Conservation (phyloP, 345 rosid species). For the Melastoma malabathricum region DNA sequence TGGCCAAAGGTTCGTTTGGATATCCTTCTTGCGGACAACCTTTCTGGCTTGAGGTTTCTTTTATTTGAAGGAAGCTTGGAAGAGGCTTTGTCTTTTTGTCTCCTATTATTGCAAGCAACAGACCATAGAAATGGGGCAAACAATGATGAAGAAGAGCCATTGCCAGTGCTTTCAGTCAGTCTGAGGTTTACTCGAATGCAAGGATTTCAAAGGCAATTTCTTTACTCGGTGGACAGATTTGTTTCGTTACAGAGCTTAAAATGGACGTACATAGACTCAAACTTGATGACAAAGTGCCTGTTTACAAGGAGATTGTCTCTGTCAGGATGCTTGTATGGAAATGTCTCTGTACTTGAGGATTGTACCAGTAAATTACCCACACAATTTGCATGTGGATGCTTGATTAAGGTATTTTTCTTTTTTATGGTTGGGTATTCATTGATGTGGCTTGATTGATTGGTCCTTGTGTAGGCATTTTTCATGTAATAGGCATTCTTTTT, state of each 20-base stretch:
- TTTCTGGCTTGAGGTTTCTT: constrained; percentile 59
- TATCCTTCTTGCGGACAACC: constrained; percentile 68
- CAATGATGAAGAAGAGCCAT: constrained; percentile 29
- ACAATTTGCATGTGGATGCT: constrained; percentile 12
- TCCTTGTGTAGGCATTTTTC: no score
- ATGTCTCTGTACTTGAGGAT: constrained; percentile 41
- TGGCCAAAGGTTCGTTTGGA: constrained; percentile 82
- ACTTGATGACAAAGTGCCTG: constrained; percentile 40
- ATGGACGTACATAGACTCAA: constrained; percentile 47
- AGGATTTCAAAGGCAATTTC: constrained; percentile 41
- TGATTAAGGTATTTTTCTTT: constrained; percentile 1
- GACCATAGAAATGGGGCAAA: constrained; percentile 31
- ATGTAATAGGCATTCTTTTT: no score
- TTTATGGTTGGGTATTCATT: no score
- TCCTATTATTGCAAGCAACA: constrained; percentile 39
- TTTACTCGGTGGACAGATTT: constrained; percentile 49
- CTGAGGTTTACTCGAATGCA: constrained; percentile 49
- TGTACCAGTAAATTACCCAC: constrained; percentile 16
- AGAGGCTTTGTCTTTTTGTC: constrained; percentile 45
- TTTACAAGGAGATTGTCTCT: constrained; percentile 42
- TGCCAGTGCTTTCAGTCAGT: constrained; percentile 63
- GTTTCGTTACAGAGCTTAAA: constrained; percentile 39
- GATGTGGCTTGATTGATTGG: no score
- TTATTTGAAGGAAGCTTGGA: constrained; percentile 74
- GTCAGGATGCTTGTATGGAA: constrained; percentile 55